These are phyloP conservation scores for Curvularia spicifera DNA, from an alignment of 2,329 filamentous ascomycete genomes.

Conservation along the genomic window DNA sequence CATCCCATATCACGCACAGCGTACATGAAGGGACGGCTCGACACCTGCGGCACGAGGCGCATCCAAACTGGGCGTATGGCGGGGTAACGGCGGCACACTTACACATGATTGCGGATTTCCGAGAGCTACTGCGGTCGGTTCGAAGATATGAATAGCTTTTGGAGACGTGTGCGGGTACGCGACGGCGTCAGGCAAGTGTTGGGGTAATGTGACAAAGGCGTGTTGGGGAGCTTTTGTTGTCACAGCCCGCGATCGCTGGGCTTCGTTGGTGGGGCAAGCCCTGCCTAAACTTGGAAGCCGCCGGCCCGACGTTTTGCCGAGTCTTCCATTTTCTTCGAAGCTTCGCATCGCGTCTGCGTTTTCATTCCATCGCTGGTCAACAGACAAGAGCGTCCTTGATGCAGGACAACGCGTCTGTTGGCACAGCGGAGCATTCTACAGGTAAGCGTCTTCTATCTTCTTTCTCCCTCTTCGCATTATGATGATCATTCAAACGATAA, in stretches of 20 bases:
- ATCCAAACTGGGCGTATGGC: conserved; percentile 10
- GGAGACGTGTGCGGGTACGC: conserved; percentile 13
- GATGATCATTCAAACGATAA: conserved; percentile 46
- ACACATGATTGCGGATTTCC: conserved; percentile 20
- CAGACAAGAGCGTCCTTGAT: conserved; percentile 3
- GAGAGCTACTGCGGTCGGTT: neutral
- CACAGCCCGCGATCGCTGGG: conserved; percentile 28
- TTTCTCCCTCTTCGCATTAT: conserved; percentile 21
- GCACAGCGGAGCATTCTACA: neutral
- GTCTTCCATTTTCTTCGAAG: conserved; percentile 23
- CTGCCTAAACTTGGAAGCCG: conserved; percentile 11
- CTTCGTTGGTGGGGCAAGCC: conserved; percentile 39
- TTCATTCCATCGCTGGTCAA: conserved; percentile 10
- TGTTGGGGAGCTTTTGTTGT: conserved; percentile 32
- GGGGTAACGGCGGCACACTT: conserved; percentile 16
- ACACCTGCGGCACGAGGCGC: conserved; percentile 2
- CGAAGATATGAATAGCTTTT: neutral
- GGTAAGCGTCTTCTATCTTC: conserved; percentile 28
- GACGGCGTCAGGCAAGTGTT: conserved; percentile 11
- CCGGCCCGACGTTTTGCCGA: conserved; percentile 28
- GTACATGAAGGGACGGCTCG: neutral
- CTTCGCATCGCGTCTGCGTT: conserved; percentile 4
- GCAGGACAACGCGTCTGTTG: conserved; percentile 2
- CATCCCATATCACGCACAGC: neutral
- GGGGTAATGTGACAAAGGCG: conserved; percentile 20